phyloP scores from a whole-genome alignment of 768 basidiomycete genomes.

The Suillus occidentalis region DNA sequence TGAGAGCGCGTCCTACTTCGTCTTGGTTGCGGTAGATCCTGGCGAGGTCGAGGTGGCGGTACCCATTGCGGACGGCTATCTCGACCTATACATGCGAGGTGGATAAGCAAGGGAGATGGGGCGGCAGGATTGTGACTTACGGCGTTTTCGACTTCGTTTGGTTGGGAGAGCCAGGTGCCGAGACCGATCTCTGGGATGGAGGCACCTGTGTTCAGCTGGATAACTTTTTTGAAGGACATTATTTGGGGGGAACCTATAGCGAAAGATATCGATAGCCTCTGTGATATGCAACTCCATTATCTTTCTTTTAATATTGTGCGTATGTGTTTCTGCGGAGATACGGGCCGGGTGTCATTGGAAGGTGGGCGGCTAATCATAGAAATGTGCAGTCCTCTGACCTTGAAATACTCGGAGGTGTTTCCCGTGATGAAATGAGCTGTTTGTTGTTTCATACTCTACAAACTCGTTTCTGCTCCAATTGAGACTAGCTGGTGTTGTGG shows the following conservation, averaged over 20 bases:
- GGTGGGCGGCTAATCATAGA: slow-evolving; percentile 5
- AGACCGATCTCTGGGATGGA: slow-evolving; percentile 76
- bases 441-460: not conserved
- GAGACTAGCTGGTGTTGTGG: too few species aligned
- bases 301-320: slow-evolving; percentile 7
- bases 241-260: not conserved
- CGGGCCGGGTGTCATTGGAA: not conserved
- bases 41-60: slow-evolving; percentile 85
- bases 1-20: slow-evolving; percentile 72
- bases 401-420: not conserved
- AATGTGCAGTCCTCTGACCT: not conserved
- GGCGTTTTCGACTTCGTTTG: slow-evolving; percentile 72
- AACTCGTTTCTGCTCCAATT: not conserved
- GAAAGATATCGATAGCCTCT: not conserved
- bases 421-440: not conserved
- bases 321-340: not conserved
- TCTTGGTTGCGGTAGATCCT: slow-evolving; percentile 79
- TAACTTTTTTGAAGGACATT: slow-evolving; percentile 43
- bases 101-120: not conserved
- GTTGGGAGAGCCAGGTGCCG: slow-evolving; percentile 79
- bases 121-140: slow-evolving; percentile 37
- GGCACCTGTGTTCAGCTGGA: slow-evolving; percentile 48
- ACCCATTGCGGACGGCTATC: slow-evolving; percentile 70
- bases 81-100: slow-evolving; percentile 52
- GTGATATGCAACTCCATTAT: not conserved